These are phyloP conservation scores for Wallemia ichthyophaga DNA, from an alignment of 1,284 basidiomycete species.

Conservation along the genomic window DNA sequence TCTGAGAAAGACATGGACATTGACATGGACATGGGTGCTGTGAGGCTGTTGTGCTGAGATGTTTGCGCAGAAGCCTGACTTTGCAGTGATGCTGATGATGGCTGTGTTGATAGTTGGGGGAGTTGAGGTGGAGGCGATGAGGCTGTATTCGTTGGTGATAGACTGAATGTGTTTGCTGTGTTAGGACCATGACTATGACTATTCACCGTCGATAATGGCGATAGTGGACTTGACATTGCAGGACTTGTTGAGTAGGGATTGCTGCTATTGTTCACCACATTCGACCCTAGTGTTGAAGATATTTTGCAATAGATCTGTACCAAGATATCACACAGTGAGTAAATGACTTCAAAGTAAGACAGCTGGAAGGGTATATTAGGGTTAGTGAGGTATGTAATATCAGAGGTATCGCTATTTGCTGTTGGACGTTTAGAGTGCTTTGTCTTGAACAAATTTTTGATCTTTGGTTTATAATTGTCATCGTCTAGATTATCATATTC, in stretches of 20 bases:
- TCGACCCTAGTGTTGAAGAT: not conserved
- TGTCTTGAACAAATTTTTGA: constrained; percentile 1
- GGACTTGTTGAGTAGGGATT: too few species aligned
- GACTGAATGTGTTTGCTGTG: not conserved
- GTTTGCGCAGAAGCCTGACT: not conserved
- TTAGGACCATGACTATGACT: too few species aligned
- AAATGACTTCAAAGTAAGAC: constrained; percentile 20
- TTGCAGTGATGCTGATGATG: not conserved
- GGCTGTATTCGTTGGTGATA: not conserved
- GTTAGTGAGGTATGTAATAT: constrained; percentile 15
- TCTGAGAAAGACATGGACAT: not conserved
- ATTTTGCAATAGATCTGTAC: constrained; percentile 20
- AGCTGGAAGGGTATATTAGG: constrained; percentile 21
- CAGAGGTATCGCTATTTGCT: constrained; percentile 7
- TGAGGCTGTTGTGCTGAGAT: too few species aligned
- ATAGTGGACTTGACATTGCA: not conserved
- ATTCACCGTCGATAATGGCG: not conserved
- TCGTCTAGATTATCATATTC: constrained; percentile 19
- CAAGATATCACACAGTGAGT: constrained; percentile 19
- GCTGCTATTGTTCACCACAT: not conserved
- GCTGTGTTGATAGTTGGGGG: not conserved
- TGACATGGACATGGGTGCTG: too few species aligned
- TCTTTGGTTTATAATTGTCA: constrained; percentile 7
- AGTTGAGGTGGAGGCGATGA: not conserved
- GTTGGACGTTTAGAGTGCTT: constrained; percentile 4